Percentiles rank a stretch among this genome's conserved stretches.
These are phyloP conservation scores for Termitomyces sp. DNA, from an alignment of 768 basidiomycete genomes.

Conservation along the genomic window DNA sequence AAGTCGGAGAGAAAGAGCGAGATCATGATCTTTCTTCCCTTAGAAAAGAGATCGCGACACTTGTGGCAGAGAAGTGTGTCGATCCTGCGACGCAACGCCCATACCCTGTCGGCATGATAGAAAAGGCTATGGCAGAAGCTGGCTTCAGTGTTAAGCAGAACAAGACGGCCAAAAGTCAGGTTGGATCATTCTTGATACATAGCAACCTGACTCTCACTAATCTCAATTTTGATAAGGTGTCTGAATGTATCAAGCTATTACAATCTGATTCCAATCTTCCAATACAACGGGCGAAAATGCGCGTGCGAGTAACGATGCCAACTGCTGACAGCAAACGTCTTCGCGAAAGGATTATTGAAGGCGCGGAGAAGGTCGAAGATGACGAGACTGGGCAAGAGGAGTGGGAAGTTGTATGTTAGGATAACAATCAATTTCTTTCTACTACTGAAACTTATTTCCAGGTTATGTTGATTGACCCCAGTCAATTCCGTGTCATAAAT, in stretches of 20 bases:
- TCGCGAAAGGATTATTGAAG: slow-evolving; percentile 63
- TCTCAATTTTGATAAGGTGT: slow-evolving; percentile 45
- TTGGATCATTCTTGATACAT: slow-evolving; percentile 20
- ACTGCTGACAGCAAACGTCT: slow-evolving; percentile 58
- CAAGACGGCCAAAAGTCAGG: slow-evolving; percentile 95
- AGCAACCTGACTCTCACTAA: not conserved
- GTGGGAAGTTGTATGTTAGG: slow-evolving; percentile 77
- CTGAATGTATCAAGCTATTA: slow-evolving; percentile 81
- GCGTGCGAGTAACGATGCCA: slow-evolving; percentile 78
- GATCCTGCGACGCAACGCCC: slow-evolving; percentile 87
- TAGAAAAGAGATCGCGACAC: slow-evolving; percentile 85
- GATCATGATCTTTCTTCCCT: slow-evolving; percentile 83
- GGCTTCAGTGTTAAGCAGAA: slow-evolving; percentile 86
- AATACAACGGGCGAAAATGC: slow-evolving; percentile 92
- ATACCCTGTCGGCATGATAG: slow-evolving; percentile 93
- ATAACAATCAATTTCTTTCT: not conserved
- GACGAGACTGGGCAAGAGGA: slow-evolving; percentile 68
- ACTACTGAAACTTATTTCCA: slow-evolving; percentile 23
- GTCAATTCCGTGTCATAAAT: slow-evolving; percentile 83
- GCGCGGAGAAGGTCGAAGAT: slow-evolving; percentile 80
- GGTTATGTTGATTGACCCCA: slow-evolving; percentile 91
- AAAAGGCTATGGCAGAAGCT: slow-evolving; percentile 95
- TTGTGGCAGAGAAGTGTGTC: slow-evolving; percentile 94
- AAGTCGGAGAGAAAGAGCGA: slow-evolving; percentile 96
- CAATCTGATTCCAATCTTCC: slow-evolving; percentile 83